Evolutionary conservation across 495 filamentous ascomycete species (phyloP), one percentile per base, ranked within the genome.

Genomic region (Hypoxylon perforatum): DNA sequence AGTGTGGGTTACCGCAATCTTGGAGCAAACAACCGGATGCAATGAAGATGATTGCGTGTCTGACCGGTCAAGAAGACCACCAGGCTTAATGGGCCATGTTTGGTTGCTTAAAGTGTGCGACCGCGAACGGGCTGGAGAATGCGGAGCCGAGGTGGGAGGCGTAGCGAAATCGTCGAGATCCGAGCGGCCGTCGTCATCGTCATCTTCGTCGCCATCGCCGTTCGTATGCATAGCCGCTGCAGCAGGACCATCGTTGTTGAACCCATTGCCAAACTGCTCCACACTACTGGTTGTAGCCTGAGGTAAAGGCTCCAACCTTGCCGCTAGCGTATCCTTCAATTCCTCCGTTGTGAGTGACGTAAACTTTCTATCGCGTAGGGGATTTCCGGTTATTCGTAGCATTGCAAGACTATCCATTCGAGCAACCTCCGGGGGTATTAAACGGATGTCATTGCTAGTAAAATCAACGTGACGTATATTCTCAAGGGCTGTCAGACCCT

Each of bases 341-440:
- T 93, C 91, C 17, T 92, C 91, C 0, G 91, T 92, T 21, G 83
- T 82, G 82, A 97, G 91, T 18, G 80, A 88, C 28, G 93, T 80
- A 55, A 95, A 90, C 73, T 91, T 96, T 66, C 91, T 92, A 66
- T 97, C 93, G 44, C 90, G 81, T 11, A 99, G 77, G 4, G 95
- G 95, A 70, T 99, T 99, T 12, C 92, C 92, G 45, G 88, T 87
- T 35, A 99, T 81, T 10, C 86, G 86, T 38, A 97, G 83, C 57
- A 86, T 87, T 8, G 84, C 81, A 8, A 99, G 80, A 49, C 77
- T 88, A 3, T 92, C 86, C 91, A 98, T 97, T 23, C 86, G 76
- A 5, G 91, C 92, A 58, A 98, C 86, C 66, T 85, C 85, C 10
- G 91, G 84, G 64, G 96, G 92, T 33, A 99, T 69, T 17, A 85